Conservation (phyloP, 2,329 filamentous ascomycete species). For the Diaporthe vaccinii region DNA sequence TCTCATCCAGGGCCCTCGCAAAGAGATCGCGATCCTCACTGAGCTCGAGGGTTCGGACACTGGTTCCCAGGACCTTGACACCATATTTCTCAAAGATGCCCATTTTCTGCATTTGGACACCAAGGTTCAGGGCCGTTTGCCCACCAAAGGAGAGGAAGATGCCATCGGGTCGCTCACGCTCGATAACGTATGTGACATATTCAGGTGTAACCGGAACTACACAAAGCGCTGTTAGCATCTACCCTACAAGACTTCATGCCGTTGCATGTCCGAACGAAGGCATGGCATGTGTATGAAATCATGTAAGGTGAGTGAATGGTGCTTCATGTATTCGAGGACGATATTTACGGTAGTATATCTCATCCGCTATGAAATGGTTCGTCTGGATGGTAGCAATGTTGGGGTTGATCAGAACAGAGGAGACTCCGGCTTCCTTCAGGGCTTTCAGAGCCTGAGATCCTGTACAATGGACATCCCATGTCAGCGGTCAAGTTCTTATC, state of each 20-base stretch:
- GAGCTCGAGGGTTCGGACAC: slow-evolving; percentile 92
- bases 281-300: background rate
- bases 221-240: slow-evolving; percentile 28
- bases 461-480: slow-evolving; percentile 54
- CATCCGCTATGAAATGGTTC: slow-evolving; percentile 93
- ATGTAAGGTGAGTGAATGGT: background rate
- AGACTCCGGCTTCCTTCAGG: slow-evolving; percentile 92
- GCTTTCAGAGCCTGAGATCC: slow-evolving; percentile 97
- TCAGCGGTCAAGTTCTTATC: slow-evolving; percentile 35
- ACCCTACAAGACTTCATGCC: background rate
- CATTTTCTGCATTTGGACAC: slow-evolving; percentile 97
- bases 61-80: slow-evolving; percentile 95
- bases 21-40: slow-evolving; percentile 98
- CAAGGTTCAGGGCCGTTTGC: slow-evolving; percentile 95
- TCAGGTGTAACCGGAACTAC: slow-evolving; percentile 90
- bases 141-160: slow-evolving; percentile 98
- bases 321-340: background rate
- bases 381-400: slow-evolving; percentile 99
- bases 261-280: background rate
- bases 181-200: slow-evolving; percentile 98
- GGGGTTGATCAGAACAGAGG: slow-evolving; percentile 94
- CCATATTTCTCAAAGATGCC: slow-evolving; percentile 96
- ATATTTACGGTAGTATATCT: slow-evolving; percentile 84
- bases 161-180: slow-evolving; percentile 94
- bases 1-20: slow-evolving; percentile 94